Conservation (phyloP, 1,284 basidiomycete genomes). For the Sporisorium reilianum region DNA sequence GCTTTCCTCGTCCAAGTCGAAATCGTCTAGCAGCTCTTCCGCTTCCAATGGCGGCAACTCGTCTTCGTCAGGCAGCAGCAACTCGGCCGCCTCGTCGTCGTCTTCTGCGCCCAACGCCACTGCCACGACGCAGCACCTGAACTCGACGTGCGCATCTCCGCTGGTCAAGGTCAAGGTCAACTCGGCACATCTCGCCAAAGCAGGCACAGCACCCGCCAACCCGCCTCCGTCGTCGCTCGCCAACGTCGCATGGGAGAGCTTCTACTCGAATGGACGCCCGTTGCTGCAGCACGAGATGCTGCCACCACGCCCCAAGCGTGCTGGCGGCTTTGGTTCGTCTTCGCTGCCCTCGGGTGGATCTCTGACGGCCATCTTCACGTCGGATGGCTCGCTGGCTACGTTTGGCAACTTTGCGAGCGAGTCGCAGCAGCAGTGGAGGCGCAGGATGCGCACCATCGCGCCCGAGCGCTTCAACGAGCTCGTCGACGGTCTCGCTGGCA, state of each 20-base stretch:
- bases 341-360: constrained; percentile 28
- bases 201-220: constrained; percentile 32
- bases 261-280: constrained; percentile 53
- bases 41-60: constrained; percentile 29
- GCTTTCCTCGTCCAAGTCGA: constrained; percentile 41
- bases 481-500: constrained; percentile 43
- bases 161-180: constrained; percentile 32
- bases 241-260: constrained; percentile 52
- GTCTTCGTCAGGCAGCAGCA: constrained; percentile 25
- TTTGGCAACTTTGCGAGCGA: constrained; percentile 43
- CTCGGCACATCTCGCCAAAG: constrained; percentile 19
- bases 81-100: constrained; percentile 36
- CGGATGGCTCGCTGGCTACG: constrained; percentile 39
- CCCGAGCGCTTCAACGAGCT: constrained; percentile 51
- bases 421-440: constrained; percentile 39
- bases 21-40: constrained; percentile 31
- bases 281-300: constrained; percentile 58
- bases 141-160: constrained; percentile 21
- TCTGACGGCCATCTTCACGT: constrained; percentile 40
- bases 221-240: constrained; percentile 52
- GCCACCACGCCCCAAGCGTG: constrained; percentile 44
- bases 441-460: constrained; percentile 44
- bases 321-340: constrained; percentile 35
- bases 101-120: constrained; percentile 28
- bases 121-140: constrained; percentile 17